Conservation (phyloP, 176 grass and related monocot genomes). For the Melocanna baccifera region DNA sequence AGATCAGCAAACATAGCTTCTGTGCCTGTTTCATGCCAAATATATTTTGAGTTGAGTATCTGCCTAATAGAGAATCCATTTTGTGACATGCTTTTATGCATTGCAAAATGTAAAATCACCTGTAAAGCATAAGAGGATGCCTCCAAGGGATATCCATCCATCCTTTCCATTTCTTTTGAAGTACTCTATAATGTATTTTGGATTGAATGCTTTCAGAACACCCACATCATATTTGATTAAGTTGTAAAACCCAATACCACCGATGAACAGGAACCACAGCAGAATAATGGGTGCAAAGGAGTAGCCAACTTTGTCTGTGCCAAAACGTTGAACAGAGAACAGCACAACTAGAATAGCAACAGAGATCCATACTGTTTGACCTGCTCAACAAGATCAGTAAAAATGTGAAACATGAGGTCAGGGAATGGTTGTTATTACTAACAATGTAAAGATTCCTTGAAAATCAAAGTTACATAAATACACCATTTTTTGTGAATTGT, state of each 20-base stretch:
- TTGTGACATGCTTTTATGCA: neutral
- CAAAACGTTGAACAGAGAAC: slow-evolving; percentile 45
- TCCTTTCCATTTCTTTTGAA: slow-evolving; percentile 52
- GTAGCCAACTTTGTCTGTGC: slow-evolving; percentile 61
- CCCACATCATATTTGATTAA: slow-evolving; percentile 40
- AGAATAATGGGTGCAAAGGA: slow-evolving; percentile 54
- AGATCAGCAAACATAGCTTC: slow-evolving; percentile 65
- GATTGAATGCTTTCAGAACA: slow-evolving; percentile 46
- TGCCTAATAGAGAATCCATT: neutral
- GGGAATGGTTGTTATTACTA: neutral
- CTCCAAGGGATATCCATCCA: slow-evolving; percentile 60
- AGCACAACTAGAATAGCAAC: slow-evolving; percentile 30
- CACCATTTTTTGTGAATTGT: no score
- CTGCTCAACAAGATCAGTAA: slow-evolving; percentile 3
- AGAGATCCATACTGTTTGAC: slow-evolving; percentile 39
- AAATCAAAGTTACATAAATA: neutral
- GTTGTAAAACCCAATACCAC: slow-evolving; percentile 48
- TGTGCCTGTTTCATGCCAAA: slow-evolving; percentile 32
- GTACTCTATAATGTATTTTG: slow-evolving; percentile 50
- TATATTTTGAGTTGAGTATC: neutral
- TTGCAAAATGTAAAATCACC: slow-evolving; percentile 21
- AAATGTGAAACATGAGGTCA: neutral
- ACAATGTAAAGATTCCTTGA: neutral
- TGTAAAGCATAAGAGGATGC: slow-evolving; percentile 51
- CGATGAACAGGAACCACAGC: slow-evolving; percentile 44